Percentiles rank a stretch among this genome's conserved stretches.
Evolutionary conservation across 306 rosid species (phyloP).

Genomic region (Glycyrrhiza uralensis): DNA sequence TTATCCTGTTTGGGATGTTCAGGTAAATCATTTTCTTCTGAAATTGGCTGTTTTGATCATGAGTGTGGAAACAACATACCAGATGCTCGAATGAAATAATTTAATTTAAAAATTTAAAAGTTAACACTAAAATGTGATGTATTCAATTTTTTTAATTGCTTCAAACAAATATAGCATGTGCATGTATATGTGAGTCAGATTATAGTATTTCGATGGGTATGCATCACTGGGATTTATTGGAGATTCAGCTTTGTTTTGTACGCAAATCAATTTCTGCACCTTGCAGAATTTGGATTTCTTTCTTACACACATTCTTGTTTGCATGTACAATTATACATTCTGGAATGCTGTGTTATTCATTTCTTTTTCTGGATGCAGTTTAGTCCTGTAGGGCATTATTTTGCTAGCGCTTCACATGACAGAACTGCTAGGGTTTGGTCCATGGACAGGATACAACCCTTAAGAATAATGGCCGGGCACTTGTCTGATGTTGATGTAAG

Average conservation of each 20-base stretch:
- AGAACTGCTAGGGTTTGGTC: conserved; percentile 98
- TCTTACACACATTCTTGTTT: background rate
- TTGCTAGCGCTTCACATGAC: conserved; percentile 96
- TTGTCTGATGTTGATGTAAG: conserved; percentile 97
- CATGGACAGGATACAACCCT: conserved; percentile 89
- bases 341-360: background rate
- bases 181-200: background rate
- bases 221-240: background rate
- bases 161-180: background rate
- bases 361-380: conserved; percentile 59
- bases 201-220: background rate
- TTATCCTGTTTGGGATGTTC: conserved; percentile 99
- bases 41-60: conserved; percentile 21
- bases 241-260: background rate
- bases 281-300: background rate
- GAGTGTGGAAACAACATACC: background rate
- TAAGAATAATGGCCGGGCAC: conserved; percentile 96
- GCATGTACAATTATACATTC: background rate
- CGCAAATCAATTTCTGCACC: background rate
- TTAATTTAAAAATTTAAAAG: background rate
- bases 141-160: background rate
- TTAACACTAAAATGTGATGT: background rate
- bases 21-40: conserved; percentile 45
- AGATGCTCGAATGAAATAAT: background rate
- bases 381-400: conserved; percentile 92